These are phyloP conservation scores for Trichoderma breve DNA, from an alignment of 2,329 filamentous ascomycete species.

Conservation along the genomic window DNA sequence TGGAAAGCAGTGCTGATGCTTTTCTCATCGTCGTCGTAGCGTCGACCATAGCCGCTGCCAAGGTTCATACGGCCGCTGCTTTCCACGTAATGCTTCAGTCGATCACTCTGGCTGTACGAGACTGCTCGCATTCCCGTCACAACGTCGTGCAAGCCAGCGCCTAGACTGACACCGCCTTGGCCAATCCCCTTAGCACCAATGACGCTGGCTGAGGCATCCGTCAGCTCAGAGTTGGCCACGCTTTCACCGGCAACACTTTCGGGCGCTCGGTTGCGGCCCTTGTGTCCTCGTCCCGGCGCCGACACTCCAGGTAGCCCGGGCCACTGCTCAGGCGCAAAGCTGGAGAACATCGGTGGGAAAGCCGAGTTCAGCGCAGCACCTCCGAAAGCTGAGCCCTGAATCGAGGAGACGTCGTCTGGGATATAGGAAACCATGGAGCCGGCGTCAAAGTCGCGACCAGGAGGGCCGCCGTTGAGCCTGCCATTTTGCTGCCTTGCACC, in stretches of 20 bases:
- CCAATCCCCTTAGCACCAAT: slow-evolving; percentile 72
- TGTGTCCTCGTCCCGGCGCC: slow-evolving; percentile 61
- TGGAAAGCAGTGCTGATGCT: slow-evolving; percentile 96
- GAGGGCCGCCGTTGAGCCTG: slow-evolving; percentile 41
- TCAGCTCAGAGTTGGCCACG: slow-evolving; percentile 85
- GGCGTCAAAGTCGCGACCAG: slow-evolving; percentile 63
- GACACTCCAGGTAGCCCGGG: slow-evolving; percentile 71
- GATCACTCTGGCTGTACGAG: slow-evolving; percentile 65
- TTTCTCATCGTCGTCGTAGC: slow-evolving; percentile 87
- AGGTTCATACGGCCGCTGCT: slow-evolving; percentile 69
- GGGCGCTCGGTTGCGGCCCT: slow-evolving; percentile 63
- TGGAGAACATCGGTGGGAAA: slow-evolving; percentile 93
- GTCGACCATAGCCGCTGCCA: slow-evolving; percentile 67
- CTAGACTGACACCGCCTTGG: slow-evolving; percentile 84
- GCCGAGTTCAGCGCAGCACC: slow-evolving; percentile 71
- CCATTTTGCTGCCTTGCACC: slow-evolving; percentile 39
- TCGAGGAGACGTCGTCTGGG: slow-evolving; percentile 92
- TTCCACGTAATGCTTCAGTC: slow-evolving; percentile 92
- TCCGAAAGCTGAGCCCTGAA: slow-evolving; percentile 87
- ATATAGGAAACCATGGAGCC: slow-evolving; percentile 94
- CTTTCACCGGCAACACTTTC: slow-evolving; percentile 89
- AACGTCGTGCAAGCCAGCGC: slow-evolving; percentile 71
- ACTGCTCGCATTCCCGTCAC: slow-evolving; percentile 63
- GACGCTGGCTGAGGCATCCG: slow-evolving; percentile 77
- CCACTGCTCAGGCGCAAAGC: slow-evolving; percentile 86